These are phyloP conservation scores for Calonectria hongkongensis DNA, from an alignment of 2,329 filamentous ascomycete species.

Conservation along the genomic window DNA sequence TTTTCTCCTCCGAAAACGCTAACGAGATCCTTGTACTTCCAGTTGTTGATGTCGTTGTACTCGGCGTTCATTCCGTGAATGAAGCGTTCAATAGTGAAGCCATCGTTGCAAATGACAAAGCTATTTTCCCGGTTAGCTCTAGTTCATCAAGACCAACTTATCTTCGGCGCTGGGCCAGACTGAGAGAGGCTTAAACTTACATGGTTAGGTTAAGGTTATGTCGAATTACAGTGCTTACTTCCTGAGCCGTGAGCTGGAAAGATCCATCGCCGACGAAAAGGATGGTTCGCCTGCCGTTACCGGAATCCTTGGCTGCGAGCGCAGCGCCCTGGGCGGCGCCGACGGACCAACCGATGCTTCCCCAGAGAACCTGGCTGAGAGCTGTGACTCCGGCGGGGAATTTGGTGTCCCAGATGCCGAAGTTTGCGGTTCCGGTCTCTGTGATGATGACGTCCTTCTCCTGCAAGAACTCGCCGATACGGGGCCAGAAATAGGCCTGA, in stretches of 20 bases:
- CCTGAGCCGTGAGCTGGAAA: constrained; percentile 89
- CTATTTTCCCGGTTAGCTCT: constrained; percentile 60
- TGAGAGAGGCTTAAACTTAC: constrained; percentile 65
- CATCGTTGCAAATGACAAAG: constrained; percentile 91
- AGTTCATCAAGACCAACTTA: neutral
- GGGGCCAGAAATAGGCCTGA: constrained; percentile 86
- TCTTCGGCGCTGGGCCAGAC: neutral
- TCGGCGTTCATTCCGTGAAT: constrained; percentile 87
- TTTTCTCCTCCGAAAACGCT: constrained; percentile 80
- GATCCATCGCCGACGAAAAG: constrained; percentile 93
- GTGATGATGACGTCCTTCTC: constrained; percentile 87
- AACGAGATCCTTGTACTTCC: constrained; percentile 83
- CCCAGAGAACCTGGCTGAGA: constrained; percentile 86
- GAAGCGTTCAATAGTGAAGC: constrained; percentile 91
- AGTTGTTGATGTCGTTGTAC: constrained; percentile 88
- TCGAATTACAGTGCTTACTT: constrained; percentile 88
- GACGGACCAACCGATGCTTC: constrained; percentile 78
- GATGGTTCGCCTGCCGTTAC: constrained; percentile 79
- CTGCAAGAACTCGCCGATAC: constrained; percentile 82
- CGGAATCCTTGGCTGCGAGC: constrained; percentile 81
- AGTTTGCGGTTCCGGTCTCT: constrained; percentile 91
- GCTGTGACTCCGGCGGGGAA: constrained; percentile 87
- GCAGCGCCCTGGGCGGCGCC: constrained; percentile 79
- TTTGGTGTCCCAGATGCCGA: constrained; percentile 89
- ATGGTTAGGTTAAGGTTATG: constrained; percentile 85